phyloP scores from a whole-genome alignment of 208 protist genomes.

The Wallacemonas rigidus region DNA sequence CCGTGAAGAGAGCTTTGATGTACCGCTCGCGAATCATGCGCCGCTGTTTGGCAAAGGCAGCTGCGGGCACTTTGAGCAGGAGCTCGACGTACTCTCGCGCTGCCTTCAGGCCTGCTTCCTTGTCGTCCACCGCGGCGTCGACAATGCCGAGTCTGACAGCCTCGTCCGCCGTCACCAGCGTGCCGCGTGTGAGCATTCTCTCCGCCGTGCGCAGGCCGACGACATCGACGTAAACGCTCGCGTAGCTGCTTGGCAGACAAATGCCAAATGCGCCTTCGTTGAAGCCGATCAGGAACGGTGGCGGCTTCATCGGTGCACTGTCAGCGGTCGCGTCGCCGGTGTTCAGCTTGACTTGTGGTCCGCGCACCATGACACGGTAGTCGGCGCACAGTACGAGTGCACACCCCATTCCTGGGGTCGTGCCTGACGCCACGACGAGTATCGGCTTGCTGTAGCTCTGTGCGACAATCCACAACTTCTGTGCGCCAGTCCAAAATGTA shows the following conservation, averaged over 20 bases:
- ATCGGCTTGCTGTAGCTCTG: conserved; percentile 45
- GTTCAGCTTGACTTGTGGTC: conserved; percentile 23
- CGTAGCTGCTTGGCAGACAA: conserved; percentile 36
- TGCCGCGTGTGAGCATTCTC: conserved; percentile 73
- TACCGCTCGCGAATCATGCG: conserved; percentile 77
- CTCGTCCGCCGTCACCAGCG: conserved; percentile 66
- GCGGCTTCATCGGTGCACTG: not conserved
- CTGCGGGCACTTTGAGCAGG: conserved; percentile 52
- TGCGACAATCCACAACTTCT: conserved; percentile 53
- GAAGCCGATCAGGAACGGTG: conserved; percentile 41
- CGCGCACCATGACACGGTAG: conserved; percentile 46
- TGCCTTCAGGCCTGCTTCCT: conserved; percentile 37
- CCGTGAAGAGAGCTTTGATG: conserved; percentile 57
- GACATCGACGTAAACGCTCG: conserved; percentile 54
- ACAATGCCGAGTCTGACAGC: conserved; percentile 65
- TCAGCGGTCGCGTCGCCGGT: not conserved
- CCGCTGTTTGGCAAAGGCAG: conserved; percentile 69
- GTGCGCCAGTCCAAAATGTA: conserved; percentile 41
- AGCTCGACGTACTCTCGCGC: conserved; percentile 50
- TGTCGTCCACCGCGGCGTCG: conserved; percentile 56
- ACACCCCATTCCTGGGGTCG: conserved; percentile 45
- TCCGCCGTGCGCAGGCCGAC: conserved; percentile 65
- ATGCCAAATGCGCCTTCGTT: conserved; percentile 60
- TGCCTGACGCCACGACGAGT: conserved; percentile 44
- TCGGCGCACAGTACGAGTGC: conserved; percentile 47